Percentiles rank a stretch among this genome's conserved stretches.
Conservation (phyloP, 164 flowering plant species). For the Berberis thunbergii region DNA sequence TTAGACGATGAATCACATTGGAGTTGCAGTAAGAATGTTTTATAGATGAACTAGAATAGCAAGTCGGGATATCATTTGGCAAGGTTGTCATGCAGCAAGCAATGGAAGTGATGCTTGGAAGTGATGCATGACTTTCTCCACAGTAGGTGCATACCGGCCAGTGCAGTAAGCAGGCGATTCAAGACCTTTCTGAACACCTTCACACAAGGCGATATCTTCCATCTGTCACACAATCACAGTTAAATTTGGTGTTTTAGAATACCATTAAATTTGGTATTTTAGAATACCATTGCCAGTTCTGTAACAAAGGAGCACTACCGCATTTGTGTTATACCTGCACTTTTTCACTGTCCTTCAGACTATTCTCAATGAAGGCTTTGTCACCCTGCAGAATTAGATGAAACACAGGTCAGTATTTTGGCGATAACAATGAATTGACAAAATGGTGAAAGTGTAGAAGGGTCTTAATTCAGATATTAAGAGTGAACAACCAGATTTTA, state of each 20-base stretch:
- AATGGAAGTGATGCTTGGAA: too few relatives aligned
- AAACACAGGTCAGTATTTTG: background rate
- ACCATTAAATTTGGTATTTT: background rate
- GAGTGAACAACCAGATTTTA: slow-evolving; percentile 11
- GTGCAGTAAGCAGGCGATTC: slow-evolving; percentile 70
- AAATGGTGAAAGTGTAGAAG: too few relatives aligned
- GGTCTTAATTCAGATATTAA: background rate
- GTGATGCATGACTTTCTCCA: slow-evolving; percentile 90
- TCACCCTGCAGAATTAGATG: slow-evolving; percentile 43
- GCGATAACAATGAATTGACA: too few relatives aligned
- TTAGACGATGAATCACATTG: too few relatives aligned
- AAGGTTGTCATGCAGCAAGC: slow-evolving; percentile 36
- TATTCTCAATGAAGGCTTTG: slow-evolving; percentile 46
- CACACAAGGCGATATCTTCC: slow-evolving; percentile 72
- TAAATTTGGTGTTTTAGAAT: background rate
- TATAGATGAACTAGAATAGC: background rate
- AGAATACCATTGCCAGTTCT: background rate
- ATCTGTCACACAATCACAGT: slow-evolving; percentile 26
- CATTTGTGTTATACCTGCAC: slow-evolving; percentile 33
- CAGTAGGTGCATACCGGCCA: slow-evolving; percentile 74
- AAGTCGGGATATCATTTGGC: slow-evolving; percentile 2
- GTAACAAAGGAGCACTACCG: background rate
- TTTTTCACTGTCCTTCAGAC: slow-evolving; percentile 70
- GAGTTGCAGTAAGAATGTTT: too few relatives aligned
- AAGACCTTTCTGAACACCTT: slow-evolving; percentile 76